These are phyloP conservation scores for Puya raimondii DNA, from an alignment of 176 grass and related monocot species.

Conservation along the genomic window DNA sequence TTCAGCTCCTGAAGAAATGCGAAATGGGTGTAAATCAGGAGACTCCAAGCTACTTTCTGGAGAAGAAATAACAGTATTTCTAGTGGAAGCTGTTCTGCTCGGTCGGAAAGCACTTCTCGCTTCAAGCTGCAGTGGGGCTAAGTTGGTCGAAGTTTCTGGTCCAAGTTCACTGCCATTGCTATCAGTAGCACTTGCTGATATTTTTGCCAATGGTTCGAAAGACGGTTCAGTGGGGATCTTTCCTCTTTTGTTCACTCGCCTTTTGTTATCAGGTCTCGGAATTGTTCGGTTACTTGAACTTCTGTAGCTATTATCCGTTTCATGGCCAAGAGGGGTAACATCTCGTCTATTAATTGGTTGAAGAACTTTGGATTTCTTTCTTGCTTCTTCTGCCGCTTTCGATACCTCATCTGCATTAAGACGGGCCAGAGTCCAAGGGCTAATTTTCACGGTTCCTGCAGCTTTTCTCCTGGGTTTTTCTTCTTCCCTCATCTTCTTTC, in stretches of 20 bases:
- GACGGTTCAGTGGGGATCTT: conserved; percentile 49
- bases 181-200: conserved; percentile 51
- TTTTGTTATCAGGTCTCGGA: conserved; percentile 27
- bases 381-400: conserved; percentile 70
- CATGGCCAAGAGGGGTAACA: conserved; percentile 12
- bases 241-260: conserved; percentile 36
- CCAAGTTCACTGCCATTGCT: conserved; percentile 37
- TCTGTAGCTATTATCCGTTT: conserved; percentile 23
- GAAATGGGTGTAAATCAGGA: conserved; percentile 84
- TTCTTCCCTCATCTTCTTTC: conserved; percentile 52
- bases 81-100: conserved; percentile 35
- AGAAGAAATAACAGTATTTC: conserved; percentile 41
- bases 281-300: conserved; percentile 27
- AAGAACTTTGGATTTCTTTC: conserved; percentile 85
- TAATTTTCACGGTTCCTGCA: conserved; percentile 69
- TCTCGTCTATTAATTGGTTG: conserved; percentile 54
- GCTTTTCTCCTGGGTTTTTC: conserved; percentile 64
- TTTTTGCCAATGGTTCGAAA: conserved; percentile 65
- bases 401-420: conserved; percentile 97
- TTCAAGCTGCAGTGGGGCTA: conserved; percentile 87
- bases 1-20: conserved; percentile 54
- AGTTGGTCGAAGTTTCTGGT: conserved; percentile 41
- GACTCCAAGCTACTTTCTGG: conserved; percentile 91
- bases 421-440: conserved; percentile 88
- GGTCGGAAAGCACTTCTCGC: conserved; percentile 78